Conservation (phyloP, 768 basidiomycete species). For the Tricholoma sp. region DNA sequence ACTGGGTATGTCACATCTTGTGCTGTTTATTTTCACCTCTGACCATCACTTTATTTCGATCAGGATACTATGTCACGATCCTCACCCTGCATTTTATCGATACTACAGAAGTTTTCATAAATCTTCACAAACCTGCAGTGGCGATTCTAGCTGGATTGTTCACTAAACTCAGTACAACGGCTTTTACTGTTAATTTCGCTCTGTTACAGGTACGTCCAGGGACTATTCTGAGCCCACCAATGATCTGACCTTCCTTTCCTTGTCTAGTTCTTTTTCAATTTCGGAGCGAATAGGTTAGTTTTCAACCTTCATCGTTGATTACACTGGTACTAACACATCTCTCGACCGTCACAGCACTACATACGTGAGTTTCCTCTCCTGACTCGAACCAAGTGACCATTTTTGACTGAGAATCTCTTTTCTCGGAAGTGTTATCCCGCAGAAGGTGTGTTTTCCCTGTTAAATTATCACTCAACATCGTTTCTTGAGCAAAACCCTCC, state of each 20-base stretch:
- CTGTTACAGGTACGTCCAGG: constrained; percentile 45
- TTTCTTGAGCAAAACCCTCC: not conserved
- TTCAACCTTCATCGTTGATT: not conserved
- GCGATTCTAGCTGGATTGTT: constrained; percentile 67
- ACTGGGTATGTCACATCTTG: constrained; percentile 41
- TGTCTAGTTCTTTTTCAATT: constrained; percentile 72
- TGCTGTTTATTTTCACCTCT: not conserved
- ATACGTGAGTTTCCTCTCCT: constrained; percentile 32
- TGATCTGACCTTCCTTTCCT: constrained; percentile 1
- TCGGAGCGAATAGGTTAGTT: constrained; percentile 64
- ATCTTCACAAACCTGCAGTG: constrained; percentile 33
- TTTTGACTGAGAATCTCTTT: not conserved
- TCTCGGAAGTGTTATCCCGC: constrained; percentile 74
- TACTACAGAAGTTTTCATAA: too few relatives aligned
- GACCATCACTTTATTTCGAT: too few relatives aligned
- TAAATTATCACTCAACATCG: not conserved
- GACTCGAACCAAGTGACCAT: not conserved
- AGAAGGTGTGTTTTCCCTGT: constrained; percentile 30
- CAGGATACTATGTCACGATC: constrained; percentile 66
- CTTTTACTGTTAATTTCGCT: constrained; percentile 70
- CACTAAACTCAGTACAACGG: constrained; percentile 43
- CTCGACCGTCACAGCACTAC: constrained; percentile 35
- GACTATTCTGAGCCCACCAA: too few relatives aligned
- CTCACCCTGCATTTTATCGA: too few relatives aligned
- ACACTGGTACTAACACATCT: not conserved